Evolutionary conservation across 345 rosid species (phyloP).

Genomic region (Physaria fendleri): DNA sequence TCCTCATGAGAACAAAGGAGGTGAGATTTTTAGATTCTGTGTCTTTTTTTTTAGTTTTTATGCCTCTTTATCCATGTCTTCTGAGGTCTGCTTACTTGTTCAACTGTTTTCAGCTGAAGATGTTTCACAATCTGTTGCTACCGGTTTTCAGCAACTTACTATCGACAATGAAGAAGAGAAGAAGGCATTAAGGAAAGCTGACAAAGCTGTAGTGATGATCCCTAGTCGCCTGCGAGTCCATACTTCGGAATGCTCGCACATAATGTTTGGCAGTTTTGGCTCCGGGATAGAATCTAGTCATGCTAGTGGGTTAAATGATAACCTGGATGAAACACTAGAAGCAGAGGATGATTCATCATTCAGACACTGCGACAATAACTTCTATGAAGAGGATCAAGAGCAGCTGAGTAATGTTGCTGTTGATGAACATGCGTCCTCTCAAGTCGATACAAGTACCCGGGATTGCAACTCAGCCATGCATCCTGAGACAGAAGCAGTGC

Average conservation of each 20-base stretch:
- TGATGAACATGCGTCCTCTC: slow-evolving; percentile 43
- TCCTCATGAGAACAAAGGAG: slow-evolving; percentile 51
- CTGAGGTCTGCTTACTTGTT: not conserved
- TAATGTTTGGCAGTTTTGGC: slow-evolving; percentile 93
- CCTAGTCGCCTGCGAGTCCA: slow-evolving; percentile 86
- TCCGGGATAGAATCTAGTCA: not conserved
- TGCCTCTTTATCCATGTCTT: not conserved
- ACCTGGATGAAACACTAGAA: slow-evolving; percentile 54
- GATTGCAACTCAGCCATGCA: slow-evolving; percentile 53
- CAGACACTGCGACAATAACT: slow-evolving; percentile 48
- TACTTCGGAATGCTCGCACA: slow-evolving; percentile 64
- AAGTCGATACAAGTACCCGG: slow-evolving; percentile 36
- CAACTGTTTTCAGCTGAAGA: slow-evolving; percentile 47
- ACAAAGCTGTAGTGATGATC: slow-evolving; percentile 60
- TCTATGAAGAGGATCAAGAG: slow-evolving; percentile 56
- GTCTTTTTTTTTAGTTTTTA: not conserved
- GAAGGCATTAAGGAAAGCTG: slow-evolving; percentile 43
- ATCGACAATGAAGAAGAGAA: slow-evolving; percentile 48
- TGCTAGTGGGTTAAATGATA: slow-evolving; percentile 38
- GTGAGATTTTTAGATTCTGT: slow-evolving; percentile 15
- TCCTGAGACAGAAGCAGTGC: slow-evolving; percentile 54
- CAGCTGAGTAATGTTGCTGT: slow-evolving; percentile 45
- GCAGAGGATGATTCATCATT: slow-evolving; percentile 32
- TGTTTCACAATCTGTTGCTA: slow-evolving; percentile 40
- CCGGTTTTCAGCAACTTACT: slow-evolving; percentile 49